Base-by-base conservation (phyloP, 2,329 filamentous ascomycete species). In the Penicillium sumatraense region DNA sequence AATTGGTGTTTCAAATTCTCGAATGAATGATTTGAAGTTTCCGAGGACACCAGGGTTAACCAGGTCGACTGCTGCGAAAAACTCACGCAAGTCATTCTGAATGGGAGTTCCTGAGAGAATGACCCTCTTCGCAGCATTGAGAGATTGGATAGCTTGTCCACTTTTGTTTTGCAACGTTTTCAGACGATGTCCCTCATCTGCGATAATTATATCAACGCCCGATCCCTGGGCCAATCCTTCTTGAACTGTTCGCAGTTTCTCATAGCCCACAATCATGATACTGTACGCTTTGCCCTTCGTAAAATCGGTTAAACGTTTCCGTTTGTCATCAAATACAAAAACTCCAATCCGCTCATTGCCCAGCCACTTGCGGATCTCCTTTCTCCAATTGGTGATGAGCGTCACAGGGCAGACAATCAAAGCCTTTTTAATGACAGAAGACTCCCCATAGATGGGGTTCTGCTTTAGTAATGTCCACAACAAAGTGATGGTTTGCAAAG, bases 391-490 rank as follows among this genome's bases (percentile, higher is more conserved):
- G 56, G 84, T 83, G 59, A 90, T 89, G 9, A 90, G 72, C 1
- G 87, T 88, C 5, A 89, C 88, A 0, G 88, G 88, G 61, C 88
- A 90, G 2, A 90, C 87, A 57, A 91, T 87, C 45, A 91, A 74
- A 1, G 87, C 88, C 66, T 90, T 90, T 60, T 83, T 88, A 44
- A 90, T 80, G 0, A 89, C 83, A 2, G 86, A 84, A 2, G 74
- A 64, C 24, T 77, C 80, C 35, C 83, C 82, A 61, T 85, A 78
- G 5, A 89, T 78, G 0, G 87, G 87, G 65, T 87, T 89, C 65
- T 90, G 88, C 69, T 89, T 90, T 58, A 90, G 72, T 29, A 90
- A 70, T 1, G 88, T 90, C 88, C 88, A 90, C 11, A 90, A 68
- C 42, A 90, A 72, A 3, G 88, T 78, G 64, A 91, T 90, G 0